These are phyloP conservation scores for Aspergillus funiculosus DNA, from an alignment of 495 filamentous ascomycete genomes.

Conservation along the genomic window DNA sequence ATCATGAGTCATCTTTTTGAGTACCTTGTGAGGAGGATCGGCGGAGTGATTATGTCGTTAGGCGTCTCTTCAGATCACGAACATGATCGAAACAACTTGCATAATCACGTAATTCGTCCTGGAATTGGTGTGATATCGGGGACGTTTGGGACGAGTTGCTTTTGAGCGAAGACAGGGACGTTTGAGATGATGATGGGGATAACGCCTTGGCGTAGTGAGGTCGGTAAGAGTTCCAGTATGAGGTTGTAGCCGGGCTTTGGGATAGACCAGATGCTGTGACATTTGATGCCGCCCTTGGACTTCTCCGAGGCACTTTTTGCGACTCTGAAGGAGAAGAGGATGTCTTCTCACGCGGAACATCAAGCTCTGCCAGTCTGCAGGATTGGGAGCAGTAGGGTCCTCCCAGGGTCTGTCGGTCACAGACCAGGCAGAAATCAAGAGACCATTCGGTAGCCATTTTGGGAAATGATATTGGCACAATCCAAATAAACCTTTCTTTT, in stretches of 20 bases:
- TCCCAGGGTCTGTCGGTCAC: slow-evolving; percentile 77
- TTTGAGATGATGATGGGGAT: slow-evolving; percentile 78
- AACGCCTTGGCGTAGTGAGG: slow-evolving; percentile 35
- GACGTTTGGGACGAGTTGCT: slow-evolving; percentile 51
- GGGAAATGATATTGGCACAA: neutral
- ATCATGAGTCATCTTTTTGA: neutral
- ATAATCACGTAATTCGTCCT: slow-evolving; percentile 77
- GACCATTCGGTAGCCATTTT: slow-evolving; percentile 75
- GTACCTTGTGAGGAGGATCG: neutral
- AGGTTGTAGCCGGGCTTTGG: slow-evolving; percentile 39
- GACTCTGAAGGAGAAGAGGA: slow-evolving; percentile 17
- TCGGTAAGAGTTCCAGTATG: slow-evolving; percentile 25
- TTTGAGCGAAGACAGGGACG: slow-evolving; percentile 73
- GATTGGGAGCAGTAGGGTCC: slow-evolving; percentile 88
- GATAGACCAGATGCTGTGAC: slow-evolving; percentile 21
- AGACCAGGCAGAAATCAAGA: slow-evolving; percentile 89
- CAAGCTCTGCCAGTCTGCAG: slow-evolving; percentile 82
- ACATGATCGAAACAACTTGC: slow-evolving; percentile 82
- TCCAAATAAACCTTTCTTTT: neutral
- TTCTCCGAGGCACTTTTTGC: slow-evolving; percentile 35
- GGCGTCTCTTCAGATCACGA: slow-evolving; percentile 57
- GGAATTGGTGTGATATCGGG: slow-evolving; percentile 66
- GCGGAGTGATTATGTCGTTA: slow-evolving; percentile 28
- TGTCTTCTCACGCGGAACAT: slow-evolving; percentile 47
- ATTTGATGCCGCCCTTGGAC: neutral